Evolutionary conservation across 495 filamentous ascomycete genomes (phyloP).

Genomic region (Penicillium egyptiacum): DNA sequence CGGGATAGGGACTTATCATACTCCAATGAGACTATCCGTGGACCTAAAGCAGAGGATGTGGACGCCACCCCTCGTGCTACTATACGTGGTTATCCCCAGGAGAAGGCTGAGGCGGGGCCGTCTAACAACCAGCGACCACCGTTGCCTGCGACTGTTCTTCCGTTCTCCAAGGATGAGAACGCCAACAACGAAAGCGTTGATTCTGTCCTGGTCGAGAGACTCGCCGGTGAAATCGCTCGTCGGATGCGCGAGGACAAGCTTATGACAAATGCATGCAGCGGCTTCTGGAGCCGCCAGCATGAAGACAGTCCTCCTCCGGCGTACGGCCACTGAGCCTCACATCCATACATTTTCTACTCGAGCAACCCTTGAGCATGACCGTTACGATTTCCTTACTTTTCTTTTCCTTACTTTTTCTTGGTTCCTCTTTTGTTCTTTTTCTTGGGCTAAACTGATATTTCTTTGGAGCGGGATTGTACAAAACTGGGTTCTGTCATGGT

Average conservation of each 20-base stretch:
- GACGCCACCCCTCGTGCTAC: conserved; percentile 42
- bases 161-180: conserved; percentile 35
- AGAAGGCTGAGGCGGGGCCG: conserved; percentile 37
- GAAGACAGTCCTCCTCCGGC: conserved; percentile 48
- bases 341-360: conserved; percentile 18
- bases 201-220: conserved; percentile 85
- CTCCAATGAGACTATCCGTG: conserved; percentile 25
- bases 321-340: conserved; percentile 41
- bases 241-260: conserved; percentile 74
- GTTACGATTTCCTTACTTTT: conserved; percentile 35
- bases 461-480: conserved; percentile 30
- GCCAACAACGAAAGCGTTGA: conserved; percentile 62
- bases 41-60: conserved; percentile 29
- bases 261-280: conserved; percentile 35
- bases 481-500: conserved; percentile 22
- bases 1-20: conserved; percentile 33
- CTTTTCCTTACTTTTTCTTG: conserved; percentile 6
- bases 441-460: conserved; percentile 8
- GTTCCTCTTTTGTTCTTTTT: conserved; percentile 18
- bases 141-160: conserved; percentile 40
- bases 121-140: conserved; percentile 27
- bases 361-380: conserved; percentile 34
- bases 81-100: conserved; percentile 20
- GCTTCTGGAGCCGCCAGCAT: conserved; percentile 43
- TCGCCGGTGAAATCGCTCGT: conserved; percentile 85